These are phyloP conservation scores for Xylaria castorea DNA, from an alignment of 495 filamentous ascomycete species.

Conservation along the genomic window DNA sequence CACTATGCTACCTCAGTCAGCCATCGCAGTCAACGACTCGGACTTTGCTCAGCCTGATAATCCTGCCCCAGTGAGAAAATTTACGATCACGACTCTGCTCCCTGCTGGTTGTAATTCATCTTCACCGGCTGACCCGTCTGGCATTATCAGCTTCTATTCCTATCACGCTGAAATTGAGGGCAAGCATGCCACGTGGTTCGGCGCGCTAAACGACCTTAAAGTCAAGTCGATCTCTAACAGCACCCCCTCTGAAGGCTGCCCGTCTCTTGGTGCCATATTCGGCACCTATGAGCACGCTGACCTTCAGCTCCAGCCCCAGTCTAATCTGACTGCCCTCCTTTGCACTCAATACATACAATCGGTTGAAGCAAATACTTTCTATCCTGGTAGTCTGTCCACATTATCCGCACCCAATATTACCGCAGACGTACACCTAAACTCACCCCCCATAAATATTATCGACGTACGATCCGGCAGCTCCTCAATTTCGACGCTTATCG, in stretches of 20 bases:
- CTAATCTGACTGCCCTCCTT: background rate
- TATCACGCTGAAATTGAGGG: background rate
- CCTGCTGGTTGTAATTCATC: background rate
- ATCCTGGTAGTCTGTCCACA: background rate
- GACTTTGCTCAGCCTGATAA: no score
- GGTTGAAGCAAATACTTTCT: slow-evolving; percentile 1
- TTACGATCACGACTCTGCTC: background rate
- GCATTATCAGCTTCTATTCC: background rate
- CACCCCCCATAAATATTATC: background rate
- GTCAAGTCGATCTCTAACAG: background rate
- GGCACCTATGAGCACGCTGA: background rate
- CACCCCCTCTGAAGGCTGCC: background rate
- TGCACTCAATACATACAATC: slow-evolving; percentile 3
- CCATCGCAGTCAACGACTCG: background rate
- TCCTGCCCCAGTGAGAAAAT: background rate
- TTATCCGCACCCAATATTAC: background rate
- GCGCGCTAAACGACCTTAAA: background rate
- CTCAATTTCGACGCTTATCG: background rate
- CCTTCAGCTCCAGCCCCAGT: background rate
- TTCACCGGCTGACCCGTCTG: background rate
- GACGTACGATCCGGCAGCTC: background rate
- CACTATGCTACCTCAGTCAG: background rate
- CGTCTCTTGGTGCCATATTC: slow-evolving; percentile 5
- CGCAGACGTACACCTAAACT: slow-evolving; percentile 1
- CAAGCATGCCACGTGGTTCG: background rate